A percentile compares a stretch with the other conserved stretches of the same genome.
Conservation (phyloP, 2,329 filamentous ascomycete species). For the Passalora sequoiae region DNA sequence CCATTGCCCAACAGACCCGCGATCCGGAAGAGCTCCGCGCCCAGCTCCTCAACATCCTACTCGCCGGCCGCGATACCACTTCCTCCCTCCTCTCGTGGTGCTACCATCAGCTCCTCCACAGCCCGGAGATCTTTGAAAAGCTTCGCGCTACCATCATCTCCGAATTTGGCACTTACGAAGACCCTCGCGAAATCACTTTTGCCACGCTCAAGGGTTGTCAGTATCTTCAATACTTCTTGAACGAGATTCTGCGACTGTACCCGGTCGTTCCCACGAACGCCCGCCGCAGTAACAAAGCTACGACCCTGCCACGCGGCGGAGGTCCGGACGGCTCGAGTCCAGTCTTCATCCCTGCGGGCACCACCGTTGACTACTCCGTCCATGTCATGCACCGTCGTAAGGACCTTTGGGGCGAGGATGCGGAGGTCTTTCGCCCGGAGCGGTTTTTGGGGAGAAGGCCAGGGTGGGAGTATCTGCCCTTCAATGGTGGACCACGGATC, state of each 20-base stretch:
- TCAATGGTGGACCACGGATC: slow-evolving; percentile 59
- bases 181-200: slow-evolving; percentile 45
- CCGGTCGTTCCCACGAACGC: slow-evolving; percentile 75
- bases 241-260: slow-evolving; percentile 65
- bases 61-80: slow-evolving; percentile 60
- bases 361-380: slow-evolving; percentile 30
- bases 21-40: slow-evolving; percentile 41
- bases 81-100: slow-evolving; percentile 51
- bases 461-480: slow-evolving; percentile 35
- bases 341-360: slow-evolving; percentile 39
- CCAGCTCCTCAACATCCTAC: slow-evolving; percentile 57
- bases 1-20: slow-evolving; percentile 42
- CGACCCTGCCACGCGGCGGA: slow-evolving; percentile 63
- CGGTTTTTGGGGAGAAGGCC: slow-evolving; percentile 29
- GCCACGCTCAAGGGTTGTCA: slow-evolving; percentile 65
- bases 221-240: slow-evolving; percentile 50
- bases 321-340: slow-evolving; percentile 51
- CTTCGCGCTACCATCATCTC: slow-evolving; percentile 48
- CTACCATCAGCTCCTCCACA: slow-evolving; percentile 48
- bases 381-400: slow-evolving; percentile 36
- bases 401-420: slow-evolving; percentile 38
- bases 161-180: slow-evolving; percentile 43
- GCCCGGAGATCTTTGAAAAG: slow-evolving; percentile 46
- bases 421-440: slow-evolving; percentile 36
- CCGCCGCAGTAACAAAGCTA: slow-evolving; percentile 64